Evolutionary conservation across 1,284 basidiomycete species (phyloP).

Genomic region (Malassezia furfur): DNA sequence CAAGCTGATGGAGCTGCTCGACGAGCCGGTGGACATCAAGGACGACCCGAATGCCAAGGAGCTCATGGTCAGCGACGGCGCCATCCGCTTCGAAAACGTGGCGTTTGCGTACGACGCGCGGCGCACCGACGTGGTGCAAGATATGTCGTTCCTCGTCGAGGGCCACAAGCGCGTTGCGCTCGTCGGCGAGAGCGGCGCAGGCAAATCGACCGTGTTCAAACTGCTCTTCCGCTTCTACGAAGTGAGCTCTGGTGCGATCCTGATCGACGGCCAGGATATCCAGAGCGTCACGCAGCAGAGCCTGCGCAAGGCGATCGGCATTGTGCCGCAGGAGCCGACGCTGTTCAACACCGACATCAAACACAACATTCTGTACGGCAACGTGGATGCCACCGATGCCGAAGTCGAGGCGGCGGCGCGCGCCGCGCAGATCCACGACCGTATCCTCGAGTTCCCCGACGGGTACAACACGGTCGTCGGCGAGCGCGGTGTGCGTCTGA

Average conservation of each 20-base stretch:
- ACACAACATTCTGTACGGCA: conserved; percentile 42
- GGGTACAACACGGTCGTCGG: conserved; percentile 66
- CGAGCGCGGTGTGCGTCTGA: conserved; percentile 68
- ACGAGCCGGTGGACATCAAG: conserved; percentile 60
- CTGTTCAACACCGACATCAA: conserved; percentile 70
- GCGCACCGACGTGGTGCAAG: conserved; percentile 61
- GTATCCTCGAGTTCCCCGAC: conserved; percentile 59
- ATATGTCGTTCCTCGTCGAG: conserved; percentile 73
- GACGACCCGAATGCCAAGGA: conserved; percentile 67
- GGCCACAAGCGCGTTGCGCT: conserved; percentile 50
- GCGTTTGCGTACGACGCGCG: conserved; percentile 58
- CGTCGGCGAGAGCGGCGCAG: conserved; percentile 58
- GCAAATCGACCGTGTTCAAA: conserved; percentile 72
- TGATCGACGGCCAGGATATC: conserved; percentile 73
- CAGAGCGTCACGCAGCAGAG: conserved; percentile 69
- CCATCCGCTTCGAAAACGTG: conserved; percentile 64
- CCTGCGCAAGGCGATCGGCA: conserved; percentile 67
- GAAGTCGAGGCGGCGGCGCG: conserved; percentile 32
- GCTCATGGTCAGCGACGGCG: conserved; percentile 61
- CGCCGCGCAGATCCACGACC: conserved; percentile 46
- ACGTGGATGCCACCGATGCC: conserved; percentile 34
- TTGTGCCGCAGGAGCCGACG: conserved; percentile 50
- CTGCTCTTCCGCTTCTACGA: conserved; percentile 85
- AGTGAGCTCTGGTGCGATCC: conserved; percentile 51
- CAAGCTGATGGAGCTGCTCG: conserved; percentile 47